These are phyloP conservation scores for Vicia faba DNA, from an alignment of 306 rosid species.

Conservation along the genomic window DNA sequence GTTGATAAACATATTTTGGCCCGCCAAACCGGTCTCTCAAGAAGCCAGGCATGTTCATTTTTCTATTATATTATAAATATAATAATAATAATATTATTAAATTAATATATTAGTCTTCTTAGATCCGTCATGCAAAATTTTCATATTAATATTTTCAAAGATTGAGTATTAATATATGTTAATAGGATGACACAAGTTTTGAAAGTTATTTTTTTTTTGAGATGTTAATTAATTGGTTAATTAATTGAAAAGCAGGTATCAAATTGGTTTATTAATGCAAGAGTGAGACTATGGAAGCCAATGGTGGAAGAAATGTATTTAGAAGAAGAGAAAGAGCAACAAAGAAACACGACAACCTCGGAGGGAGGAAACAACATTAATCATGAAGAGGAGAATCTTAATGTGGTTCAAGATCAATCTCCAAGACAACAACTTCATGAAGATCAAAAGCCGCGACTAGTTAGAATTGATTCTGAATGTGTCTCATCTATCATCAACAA, in stretches of 20 bases:
- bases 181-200: slow-evolving; percentile 36
- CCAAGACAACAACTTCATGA: slow-evolving; percentile 18
- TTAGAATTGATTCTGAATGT: slow-evolving; percentile 69
- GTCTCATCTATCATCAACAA: slow-evolving; percentile 71
- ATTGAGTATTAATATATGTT: too few species aligned
- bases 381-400: slow-evolving; percentile 32
- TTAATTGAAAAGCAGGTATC: slow-evolving; percentile 67
- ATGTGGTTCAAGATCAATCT: slow-evolving; percentile 23
- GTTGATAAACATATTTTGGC: slow-evolving; percentile 93
- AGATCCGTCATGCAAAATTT: neutral
- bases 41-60: slow-evolving; percentile 86
- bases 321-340: slow-evolving; percentile 66
- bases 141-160: slow-evolving; percentile 7
- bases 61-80: neutral
- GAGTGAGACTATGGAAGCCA: slow-evolving; percentile 98
- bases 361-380: slow-evolving; percentile 44
- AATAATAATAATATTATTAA: neutral
- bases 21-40: slow-evolving; percentile 99
- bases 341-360: slow-evolving; percentile 46
- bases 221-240: neutral
- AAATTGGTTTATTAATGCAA: slow-evolving; percentile 96
- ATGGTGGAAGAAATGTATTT: slow-evolving; percentile 96
- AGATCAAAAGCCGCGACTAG: slow-evolving; percentile 71
- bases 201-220: neutral
- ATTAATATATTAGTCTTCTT: neutral